These are phyloP conservation scores for Cladosporium sp. DNA, from an alignment of 2,329 filamentous ascomycete genomes.

Conservation along the genomic window DNA sequence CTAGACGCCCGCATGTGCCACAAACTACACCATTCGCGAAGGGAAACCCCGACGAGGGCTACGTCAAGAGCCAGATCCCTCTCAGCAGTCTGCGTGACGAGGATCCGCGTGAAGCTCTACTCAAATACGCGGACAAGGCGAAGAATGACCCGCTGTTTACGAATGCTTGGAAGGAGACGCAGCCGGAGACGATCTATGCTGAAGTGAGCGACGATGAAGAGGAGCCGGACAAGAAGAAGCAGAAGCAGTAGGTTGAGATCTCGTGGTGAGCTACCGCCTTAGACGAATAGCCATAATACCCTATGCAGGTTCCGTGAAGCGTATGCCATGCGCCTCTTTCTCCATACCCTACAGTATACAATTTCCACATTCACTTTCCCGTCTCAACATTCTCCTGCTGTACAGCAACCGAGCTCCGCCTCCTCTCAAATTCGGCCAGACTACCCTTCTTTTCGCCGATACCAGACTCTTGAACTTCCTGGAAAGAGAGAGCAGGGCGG, in stretches of 20 bases:
- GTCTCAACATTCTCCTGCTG: background rate
- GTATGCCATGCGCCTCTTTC: no score
- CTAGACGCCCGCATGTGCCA: constrained; percentile 77
- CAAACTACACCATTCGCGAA: constrained; percentile 84
- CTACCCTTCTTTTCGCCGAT: background rate
- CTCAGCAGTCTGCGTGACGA: constrained; percentile 91
- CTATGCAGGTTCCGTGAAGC: no score
- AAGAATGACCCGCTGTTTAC: constrained; percentile 93
- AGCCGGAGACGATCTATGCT: constrained; percentile 86
- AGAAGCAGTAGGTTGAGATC: background rate
- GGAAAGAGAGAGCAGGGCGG: constrained; percentile 24
- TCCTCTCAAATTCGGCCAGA: background rate
- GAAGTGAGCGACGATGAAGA: constrained; percentile 82
- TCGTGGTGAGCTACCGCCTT: no score
- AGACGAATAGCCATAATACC: no score
- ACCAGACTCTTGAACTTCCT: background rate
- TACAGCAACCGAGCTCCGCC: background rate
- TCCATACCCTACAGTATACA: no score
- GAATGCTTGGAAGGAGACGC: constrained; percentile 83
- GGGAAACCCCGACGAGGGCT: constrained; percentile 79
- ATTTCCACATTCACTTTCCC: background rate
- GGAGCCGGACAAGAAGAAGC: constrained; percentile 60
- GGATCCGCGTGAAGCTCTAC: constrained; percentile 83
- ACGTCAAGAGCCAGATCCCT: constrained; percentile 82
- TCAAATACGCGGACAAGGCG: constrained; percentile 92